These are phyloP conservation scores for Leucosporidium creatinivorum DNA, from an alignment of 768 basidiomycete genomes.

Conservation along the genomic window DNA sequence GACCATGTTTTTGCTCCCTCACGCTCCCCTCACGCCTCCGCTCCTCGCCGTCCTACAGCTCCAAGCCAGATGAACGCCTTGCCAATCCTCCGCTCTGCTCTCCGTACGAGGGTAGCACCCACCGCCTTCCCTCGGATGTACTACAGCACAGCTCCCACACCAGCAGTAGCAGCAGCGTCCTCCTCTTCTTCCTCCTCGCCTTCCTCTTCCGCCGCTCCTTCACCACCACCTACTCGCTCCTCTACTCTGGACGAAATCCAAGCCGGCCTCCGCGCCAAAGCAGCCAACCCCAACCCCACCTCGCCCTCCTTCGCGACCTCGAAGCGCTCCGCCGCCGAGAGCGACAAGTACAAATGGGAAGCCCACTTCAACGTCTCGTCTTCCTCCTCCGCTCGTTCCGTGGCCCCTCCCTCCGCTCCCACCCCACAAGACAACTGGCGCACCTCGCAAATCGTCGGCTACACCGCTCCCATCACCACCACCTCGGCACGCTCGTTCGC, in stretches of 20 bases:
- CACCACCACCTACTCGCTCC: too few relatives aligned
- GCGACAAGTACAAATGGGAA: background rate
- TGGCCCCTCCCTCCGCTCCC: background rate
- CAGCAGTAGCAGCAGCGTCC: background rate
- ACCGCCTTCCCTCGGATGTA: background rate
- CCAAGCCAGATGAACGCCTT: background rate
- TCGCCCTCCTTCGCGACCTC: background rate
- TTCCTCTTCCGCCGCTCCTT: background rate
- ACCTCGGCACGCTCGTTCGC: constrained; percentile 22
- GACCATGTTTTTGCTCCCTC: too few relatives aligned
- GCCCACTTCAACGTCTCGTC: background rate
- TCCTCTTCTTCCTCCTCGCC: background rate
- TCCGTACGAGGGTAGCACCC: background rate
- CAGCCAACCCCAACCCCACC: background rate
- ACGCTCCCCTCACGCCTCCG: too few relatives aligned
- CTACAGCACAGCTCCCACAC: background rate
- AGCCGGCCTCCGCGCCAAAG: too few relatives aligned
- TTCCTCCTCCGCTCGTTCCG: background rate
- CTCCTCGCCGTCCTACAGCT: background rate
- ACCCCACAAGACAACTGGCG: constrained; percentile 24
- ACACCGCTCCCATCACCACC: constrained; percentile 17
- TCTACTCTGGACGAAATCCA: too few relatives aligned
- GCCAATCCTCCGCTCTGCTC: background rate
- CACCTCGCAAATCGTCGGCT: constrained; percentile 1
- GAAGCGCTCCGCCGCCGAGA: too few relatives aligned